phyloP scores from a whole-genome alignment of 169 alveolate species.

The Plasmodium sp. region DNA sequence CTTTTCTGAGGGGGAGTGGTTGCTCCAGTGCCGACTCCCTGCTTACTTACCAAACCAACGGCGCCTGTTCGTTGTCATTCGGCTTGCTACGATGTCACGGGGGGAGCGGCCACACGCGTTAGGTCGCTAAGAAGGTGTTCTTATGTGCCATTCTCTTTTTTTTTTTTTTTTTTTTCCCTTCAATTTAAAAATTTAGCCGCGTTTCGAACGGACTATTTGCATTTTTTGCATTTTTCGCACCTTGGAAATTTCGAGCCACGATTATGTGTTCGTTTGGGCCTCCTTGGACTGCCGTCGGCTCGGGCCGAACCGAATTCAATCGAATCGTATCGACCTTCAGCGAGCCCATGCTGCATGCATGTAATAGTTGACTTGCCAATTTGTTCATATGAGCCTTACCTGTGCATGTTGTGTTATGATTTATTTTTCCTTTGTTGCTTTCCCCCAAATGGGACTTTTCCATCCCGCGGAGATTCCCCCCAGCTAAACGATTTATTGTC shows the following conservation, averaged over 20 bases:
- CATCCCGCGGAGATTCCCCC: not conserved
- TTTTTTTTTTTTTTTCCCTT: not conserved
- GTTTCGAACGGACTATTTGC: not conserved
- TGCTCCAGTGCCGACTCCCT: not conserved
- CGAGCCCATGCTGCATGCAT: not conserved
- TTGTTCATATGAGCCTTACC: not conserved
- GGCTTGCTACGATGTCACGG: not conserved
- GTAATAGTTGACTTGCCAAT: not conserved
- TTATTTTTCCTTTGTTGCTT: not conserved
- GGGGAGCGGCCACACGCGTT: not conserved
- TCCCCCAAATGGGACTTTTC: not conserved
- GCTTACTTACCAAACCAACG: not conserved
- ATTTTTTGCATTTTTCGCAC: not conserved
- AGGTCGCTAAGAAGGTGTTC: not conserved
- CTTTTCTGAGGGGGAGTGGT: not conserved
- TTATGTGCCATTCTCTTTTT: not conserved
- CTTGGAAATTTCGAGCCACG: not conserved
- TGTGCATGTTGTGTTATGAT: not conserved
- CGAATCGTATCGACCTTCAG: not conserved
- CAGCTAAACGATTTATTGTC: not conserved
- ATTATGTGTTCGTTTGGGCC: not conserved
- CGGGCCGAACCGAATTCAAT: not conserved
- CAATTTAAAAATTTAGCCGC: not conserved
- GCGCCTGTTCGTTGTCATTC: not conserved
- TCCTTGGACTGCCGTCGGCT: not conserved